Conservation (phyloP, 192 early-diverging fungal genomes). For the Spinellus fusiger region DNA sequence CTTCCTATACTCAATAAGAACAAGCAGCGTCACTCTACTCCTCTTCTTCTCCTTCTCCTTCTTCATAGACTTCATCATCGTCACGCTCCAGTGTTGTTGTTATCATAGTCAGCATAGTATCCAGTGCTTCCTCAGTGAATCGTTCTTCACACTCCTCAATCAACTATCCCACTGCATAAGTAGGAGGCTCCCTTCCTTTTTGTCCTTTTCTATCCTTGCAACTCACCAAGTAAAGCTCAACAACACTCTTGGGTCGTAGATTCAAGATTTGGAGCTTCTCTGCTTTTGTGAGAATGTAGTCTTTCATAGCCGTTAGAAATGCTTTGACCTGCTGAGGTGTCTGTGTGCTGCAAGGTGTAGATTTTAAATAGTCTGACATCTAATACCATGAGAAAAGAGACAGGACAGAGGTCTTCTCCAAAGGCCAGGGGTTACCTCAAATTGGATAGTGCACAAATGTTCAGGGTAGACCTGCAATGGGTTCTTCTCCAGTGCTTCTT, state of each 20-base stretch:
- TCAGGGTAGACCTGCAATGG: conserved; percentile 44
- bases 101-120: conserved; percentile 45
- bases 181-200: neutral
- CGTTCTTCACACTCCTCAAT: conserved; percentile 72
- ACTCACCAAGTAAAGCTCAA: conserved; percentile 61
- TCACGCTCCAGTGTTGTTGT: conserved; percentile 42
- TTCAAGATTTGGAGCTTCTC: conserved; percentile 76
- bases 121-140: conserved; percentile 46
- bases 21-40: too few species aligned
- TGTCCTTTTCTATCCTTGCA: neutral
- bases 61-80: conserved; percentile 33
- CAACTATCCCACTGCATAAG: conserved; percentile 21
- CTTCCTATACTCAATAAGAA: too few species aligned
- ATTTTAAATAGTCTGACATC: conserved; percentile 51
- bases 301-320: conserved; percentile 38
- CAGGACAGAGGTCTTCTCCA: neutral
- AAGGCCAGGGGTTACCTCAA: conserved; percentile 49
- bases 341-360: conserved; percentile 55
- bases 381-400: conserved; percentile 4
- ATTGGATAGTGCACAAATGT: conserved; percentile 59
- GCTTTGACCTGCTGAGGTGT: conserved; percentile 39
- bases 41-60: conserved; percentile 27
- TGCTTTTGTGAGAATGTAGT: conserved; percentile 57
- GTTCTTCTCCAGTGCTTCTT: conserved; percentile 27
- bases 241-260: conserved; percentile 52